Evolutionary conservation across 2,329 filamentous ascomycete species (phyloP), one percentile per base, ranked within the genome.

Genomic region (Bertia moriformis): DNA sequence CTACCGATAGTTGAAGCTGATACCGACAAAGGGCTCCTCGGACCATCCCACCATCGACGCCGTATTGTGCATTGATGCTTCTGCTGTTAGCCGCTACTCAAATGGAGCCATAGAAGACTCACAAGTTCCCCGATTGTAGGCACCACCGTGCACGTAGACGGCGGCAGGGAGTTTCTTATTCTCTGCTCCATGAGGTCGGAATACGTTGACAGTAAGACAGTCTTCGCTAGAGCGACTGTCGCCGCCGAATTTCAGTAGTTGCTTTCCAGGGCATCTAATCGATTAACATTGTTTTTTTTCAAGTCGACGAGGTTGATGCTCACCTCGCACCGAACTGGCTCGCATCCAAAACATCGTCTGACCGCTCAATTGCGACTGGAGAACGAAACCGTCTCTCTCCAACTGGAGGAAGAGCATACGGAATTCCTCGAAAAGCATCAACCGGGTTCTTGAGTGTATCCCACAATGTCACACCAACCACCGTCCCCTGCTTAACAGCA

Each of bases 11-110:
- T 71, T 73, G 51, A 78, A 69, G 51, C 64, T 70, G 38, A 79
- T 64, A 22, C 62, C 71, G 32, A 83, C 60, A 39, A 82, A 57
- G 7, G 67, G 67, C 35, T 57, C 51, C 18, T 59, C 56, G 2
- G 66, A 56, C 59, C 69, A 78, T 4, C 68, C 63, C 13, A 79
- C 68, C 56, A 83, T 73, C 24, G 69, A 70, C 0, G 65, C 67
- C 44, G 79, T 71, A 49, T 82, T 67, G 41, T 78, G 65, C 57
- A 29, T 29, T 29, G 24, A 29, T 10, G 24, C 24, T 29, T 10
- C n/a, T n/a, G n/a, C n/a, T n/a, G n/a, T n/a, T n/a, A n/a, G n/a
- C n/a, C n/a, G n/a, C 24, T 29, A 29, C 10, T 29, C 24, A 29
- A n/a, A 29, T n/a, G n/a, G 10, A 29, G 10, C 24, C 24, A 29